Evolutionary conservation across 768 basidiomycete genomes (phyloP), one percentile per base, ranked within the genome.

Genomic region (Hypholoma fasciculare): DNA sequence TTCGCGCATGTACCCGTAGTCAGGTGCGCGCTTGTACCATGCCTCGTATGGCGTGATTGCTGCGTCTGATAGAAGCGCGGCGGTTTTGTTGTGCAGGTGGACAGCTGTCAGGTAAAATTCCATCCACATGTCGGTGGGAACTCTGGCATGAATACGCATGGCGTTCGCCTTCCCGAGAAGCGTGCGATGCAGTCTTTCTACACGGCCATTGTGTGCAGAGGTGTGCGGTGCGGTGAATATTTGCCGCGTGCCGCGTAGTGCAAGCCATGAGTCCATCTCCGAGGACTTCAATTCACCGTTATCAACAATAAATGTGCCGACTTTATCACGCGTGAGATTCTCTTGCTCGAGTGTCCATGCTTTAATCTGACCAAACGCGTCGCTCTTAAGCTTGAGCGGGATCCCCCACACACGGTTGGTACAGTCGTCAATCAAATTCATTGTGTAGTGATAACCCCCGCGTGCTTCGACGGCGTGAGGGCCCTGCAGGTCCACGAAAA

Each of bases 361-460:
- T 0, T 60, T 61, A 0, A 79, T 62, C 3, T 58, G 26, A 0
- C 37, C 17, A n/a, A 66, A 65, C 0, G 71, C 69, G 12, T 67
- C 54, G 6, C 54, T 48, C 47, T 76, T 78, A 0, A 55, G 39
- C 27, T 63, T 63, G 0, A 79, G 51, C 0, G 73, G 76, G 3
- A 77, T 69, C 11, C 60, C 49, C 75, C 75, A 78, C 0, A 56
- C 37, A n/a, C 61, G 66, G 6, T 64, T 66, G 0, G 72, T 64
- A 43, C 19, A 67, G 52, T 76, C 71, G 56, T 76, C 73, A 11
- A 77, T 63, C 17, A 77, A 65, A 59, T 75, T 66, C 67, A 76
- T 68, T 1, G 65, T 53, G 51, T 73, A 75, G 5, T 44, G 1
- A 42, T 73, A 68, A n/a, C 71, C 67, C 23, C 60, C 62, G 1